These are phyloP conservation scores for Cytospora schulzeri DNA, from an alignment of 2,329 filamentous ascomycete genomes.

Conservation along the genomic window DNA sequence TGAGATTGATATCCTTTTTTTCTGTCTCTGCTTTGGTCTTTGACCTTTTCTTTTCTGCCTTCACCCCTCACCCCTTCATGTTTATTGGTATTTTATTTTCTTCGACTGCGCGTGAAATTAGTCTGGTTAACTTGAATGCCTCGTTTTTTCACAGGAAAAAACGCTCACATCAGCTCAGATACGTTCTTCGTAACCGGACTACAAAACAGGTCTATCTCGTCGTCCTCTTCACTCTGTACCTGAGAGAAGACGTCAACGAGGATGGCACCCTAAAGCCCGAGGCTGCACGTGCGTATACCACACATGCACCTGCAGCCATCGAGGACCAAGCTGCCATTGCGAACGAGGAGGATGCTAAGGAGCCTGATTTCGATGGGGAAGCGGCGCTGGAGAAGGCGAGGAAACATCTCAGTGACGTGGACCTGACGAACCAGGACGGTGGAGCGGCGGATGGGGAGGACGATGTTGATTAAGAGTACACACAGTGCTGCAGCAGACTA, in stretches of 20 bases:
- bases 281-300: slow-evolving; percentile 35
- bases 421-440: slow-evolving; percentile 30
- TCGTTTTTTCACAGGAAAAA: slow-evolving; percentile 38
- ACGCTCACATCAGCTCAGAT: slow-evolving; percentile 84
- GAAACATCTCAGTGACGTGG: slow-evolving; percentile 38
- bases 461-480: slow-evolving; percentile 28
- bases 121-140: slow-evolving; percentile 25
- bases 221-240: slow-evolving; percentile 76
- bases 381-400: slow-evolving; percentile 43
- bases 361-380: slow-evolving; percentile 37
- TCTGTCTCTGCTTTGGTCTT: slow-evolving; percentile 8
- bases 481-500: background rate
- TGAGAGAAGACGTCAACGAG: slow-evolving; percentile 65
- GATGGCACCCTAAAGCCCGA: slow-evolving; percentile 56
- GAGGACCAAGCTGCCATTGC: slow-evolving; percentile 33
- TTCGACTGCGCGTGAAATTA: slow-evolving; percentile 31
- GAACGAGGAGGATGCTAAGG: slow-evolving; percentile 30
- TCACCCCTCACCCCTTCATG: background rate
- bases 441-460: slow-evolving; percentile 25
- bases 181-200: slow-evolving; percentile 80
- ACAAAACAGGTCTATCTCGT: slow-evolving; percentile 79
- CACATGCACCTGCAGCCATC: slow-evolving; percentile 35
- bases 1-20: slow-evolving; percentile 44
- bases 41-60: slow-evolving; percentile 10
- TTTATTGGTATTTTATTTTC: slow-evolving; percentile 9